Evolutionary conservation across 495 filamentous ascomycete species (phyloP).

Genomic region (Cairneyella variabilis): DNA sequence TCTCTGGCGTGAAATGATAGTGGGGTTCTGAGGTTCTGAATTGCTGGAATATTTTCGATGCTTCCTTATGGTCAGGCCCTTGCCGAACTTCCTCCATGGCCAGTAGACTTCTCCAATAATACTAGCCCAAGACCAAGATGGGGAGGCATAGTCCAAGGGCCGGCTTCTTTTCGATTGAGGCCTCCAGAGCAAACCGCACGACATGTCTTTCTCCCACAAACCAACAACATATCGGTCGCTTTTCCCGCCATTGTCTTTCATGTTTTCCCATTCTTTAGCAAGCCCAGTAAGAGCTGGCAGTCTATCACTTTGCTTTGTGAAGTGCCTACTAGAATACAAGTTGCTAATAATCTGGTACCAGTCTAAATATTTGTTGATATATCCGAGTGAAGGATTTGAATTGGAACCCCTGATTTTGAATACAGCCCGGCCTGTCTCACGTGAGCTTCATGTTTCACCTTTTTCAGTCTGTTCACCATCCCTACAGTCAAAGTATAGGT

Average conservation of each 20-base stretch:
- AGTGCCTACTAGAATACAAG: background rate
- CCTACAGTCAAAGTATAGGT: background rate
- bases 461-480: background rate
- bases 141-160: background rate
- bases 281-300: background rate
- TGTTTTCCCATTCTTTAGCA: slow-evolving; percentile 1
- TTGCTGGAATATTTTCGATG: background rate
- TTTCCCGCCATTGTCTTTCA: background rate
- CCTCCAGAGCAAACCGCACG: background rate
- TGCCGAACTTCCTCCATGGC: background rate
- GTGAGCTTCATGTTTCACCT: background rate
- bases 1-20: background rate
- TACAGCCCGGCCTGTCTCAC: background rate
- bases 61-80: background rate
- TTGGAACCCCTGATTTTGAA: background rate
- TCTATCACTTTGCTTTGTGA: background rate
- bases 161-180: background rate
- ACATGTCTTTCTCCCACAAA: background rate
- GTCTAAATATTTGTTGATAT: background rate
- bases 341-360: background rate
- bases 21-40: background rate
- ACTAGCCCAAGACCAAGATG: slow-evolving; percentile 2
- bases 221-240: background rate
- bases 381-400: background rate
- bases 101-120: slow-evolving; percentile 2